A percentile compares a stretch with the other conserved stretches of the same genome.
phyloP scores from a whole-genome alignment of 2,329 filamentous ascomycete genomes.

The Neobulgaria alba region DNA sequence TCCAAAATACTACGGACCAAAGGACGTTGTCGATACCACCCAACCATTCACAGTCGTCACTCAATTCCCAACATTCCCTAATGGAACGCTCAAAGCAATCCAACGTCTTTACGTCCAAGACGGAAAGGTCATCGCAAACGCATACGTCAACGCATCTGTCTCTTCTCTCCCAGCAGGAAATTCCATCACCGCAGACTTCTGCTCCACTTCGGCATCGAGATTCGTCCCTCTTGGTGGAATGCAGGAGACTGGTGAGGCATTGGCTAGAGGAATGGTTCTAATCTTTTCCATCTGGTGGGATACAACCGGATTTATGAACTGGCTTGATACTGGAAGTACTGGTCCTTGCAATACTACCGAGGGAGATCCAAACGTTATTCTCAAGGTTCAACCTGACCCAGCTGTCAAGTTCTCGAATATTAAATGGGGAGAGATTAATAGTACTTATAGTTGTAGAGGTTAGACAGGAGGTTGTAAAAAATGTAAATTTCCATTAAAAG shows the following conservation, averaged over 20 bases:
- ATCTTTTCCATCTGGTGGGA: slow-evolving; percentile 49
- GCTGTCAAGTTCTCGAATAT: slow-evolving; percentile 49
- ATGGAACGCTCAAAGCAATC: slow-evolving; percentile 36
- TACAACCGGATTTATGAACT: slow-evolving; percentile 58
- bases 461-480: too few relatives aligned
- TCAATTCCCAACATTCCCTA: slow-evolving; percentile 40
- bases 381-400: slow-evolving; percentile 38
- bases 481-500: too few relatives aligned
- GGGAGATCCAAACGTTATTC: slow-evolving; percentile 42
- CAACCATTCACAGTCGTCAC: slow-evolving; percentile 41
- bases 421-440: slow-evolving; percentile 51
- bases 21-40: slow-evolving; percentile 32
- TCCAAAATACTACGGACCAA: slow-evolving; percentile 19
- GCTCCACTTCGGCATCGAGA: slow-evolving; percentile 37
- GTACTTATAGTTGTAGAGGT: too few relatives aligned
- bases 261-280: slow-evolving; percentile 49
- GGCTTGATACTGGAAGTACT: slow-evolving; percentile 45
- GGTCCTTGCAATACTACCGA: slow-evolving; percentile 47
- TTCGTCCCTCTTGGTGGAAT: slow-evolving; percentile 49
- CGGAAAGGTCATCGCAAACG: slow-evolving; percentile 42
- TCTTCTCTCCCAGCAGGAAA: slow-evolving; percentile 34
- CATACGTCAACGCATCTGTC: slow-evolving; percentile 27
- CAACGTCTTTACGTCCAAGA: slow-evolving; percentile 42
- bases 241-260: slow-evolving; percentile 42
- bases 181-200: slow-evolving; percentile 47